Evolutionary conservation across 2,329 filamentous ascomycete species (phyloP), one percentile per base, ranked within the genome.

Genomic region (Hymenoscyphus scutula): DNA sequence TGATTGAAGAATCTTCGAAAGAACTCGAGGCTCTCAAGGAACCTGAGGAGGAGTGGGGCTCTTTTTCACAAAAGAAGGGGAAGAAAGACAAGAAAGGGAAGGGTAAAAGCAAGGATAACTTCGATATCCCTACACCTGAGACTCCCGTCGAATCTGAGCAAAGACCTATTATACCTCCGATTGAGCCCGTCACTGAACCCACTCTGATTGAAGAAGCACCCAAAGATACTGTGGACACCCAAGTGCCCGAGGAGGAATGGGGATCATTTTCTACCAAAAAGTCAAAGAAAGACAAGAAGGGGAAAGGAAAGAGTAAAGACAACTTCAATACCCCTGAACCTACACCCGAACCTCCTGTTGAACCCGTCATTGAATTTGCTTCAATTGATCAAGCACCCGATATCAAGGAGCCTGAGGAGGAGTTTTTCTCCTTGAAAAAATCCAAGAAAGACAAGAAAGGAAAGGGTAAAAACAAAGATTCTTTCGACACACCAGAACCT

Each of bases 281-380:
- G 55, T 53, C 60, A 8, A 62, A 64, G 56, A 64, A 76, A 64
- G 71, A 72, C 4, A 79, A 78, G 69, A 69, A 68, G 15, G 32
- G 32, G 13, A 45, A 58, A 17, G 25, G 23, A 5, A 34, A 57
- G 19, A 53, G 32, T 11, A 37, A 37, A 11, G 32, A 13, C 5
- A 37, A 13, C 32, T 37, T 37, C 32, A 11, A 37, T 37, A 13
- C 7, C 1, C 32, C 32, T 37, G 32, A 37, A 37, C 10, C 34
- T 37, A 13, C 7, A 2, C 32, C 32, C 15, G 32, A 37, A 37
- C 10, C 34, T 37, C 34, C 11, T 13, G 13, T 37, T 17, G 51
- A 53, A 11, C 13, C 8, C 2, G n/a, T 51, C 37, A 54, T 23
- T 58, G 60, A 59, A n/a, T 29, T 13, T 19, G 55, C 41, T 45